Conservation (phyloP, 2,329 filamentous ascomycete species). For the Aspergillus luchuensis region DNA sequence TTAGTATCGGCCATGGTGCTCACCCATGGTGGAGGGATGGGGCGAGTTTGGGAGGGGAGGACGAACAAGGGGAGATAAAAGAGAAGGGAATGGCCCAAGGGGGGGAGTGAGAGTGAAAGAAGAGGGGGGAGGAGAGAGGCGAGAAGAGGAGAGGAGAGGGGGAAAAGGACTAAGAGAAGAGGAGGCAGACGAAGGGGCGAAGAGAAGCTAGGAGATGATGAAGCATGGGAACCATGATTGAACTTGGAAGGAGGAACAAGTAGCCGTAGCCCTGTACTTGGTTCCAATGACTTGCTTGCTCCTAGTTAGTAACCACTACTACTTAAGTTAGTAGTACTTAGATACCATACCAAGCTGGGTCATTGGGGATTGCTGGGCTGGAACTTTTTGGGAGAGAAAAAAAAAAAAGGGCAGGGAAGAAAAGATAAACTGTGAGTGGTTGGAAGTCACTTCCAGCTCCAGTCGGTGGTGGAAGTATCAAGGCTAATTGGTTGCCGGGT, state of each 20-base stretch:
- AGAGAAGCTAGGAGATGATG: background rate
- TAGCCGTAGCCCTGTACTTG: background rate
- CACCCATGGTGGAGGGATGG: constrained; percentile 13
- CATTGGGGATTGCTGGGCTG: too few relatives aligned
- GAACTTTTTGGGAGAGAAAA: too few relatives aligned
- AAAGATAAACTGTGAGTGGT: background rate
- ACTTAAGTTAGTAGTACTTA: background rate
- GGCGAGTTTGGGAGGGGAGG: background rate
- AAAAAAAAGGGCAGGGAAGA: background rate
- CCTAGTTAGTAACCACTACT: background rate
- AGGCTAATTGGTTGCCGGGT: background rate
- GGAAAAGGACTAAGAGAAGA: too few relatives aligned
- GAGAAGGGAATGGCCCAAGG: background rate
- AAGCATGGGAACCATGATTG: background rate
- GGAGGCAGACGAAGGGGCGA: too few relatives aligned
- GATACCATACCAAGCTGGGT: too few relatives aligned
- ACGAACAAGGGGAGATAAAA: background rate
- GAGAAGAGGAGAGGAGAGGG: background rate
- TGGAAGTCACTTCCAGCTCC: background rate
- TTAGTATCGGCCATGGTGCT: constrained; percentile 20
- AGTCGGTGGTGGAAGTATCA: background rate
- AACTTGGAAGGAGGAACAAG: background rate
- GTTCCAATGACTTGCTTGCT: too few relatives aligned
- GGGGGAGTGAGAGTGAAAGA: too few relatives aligned
- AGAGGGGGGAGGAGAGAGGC: background rate